Base-by-base conservation (phyloP, 768 basidiomycete genomes). In the Amanita muscaria region DNA sequence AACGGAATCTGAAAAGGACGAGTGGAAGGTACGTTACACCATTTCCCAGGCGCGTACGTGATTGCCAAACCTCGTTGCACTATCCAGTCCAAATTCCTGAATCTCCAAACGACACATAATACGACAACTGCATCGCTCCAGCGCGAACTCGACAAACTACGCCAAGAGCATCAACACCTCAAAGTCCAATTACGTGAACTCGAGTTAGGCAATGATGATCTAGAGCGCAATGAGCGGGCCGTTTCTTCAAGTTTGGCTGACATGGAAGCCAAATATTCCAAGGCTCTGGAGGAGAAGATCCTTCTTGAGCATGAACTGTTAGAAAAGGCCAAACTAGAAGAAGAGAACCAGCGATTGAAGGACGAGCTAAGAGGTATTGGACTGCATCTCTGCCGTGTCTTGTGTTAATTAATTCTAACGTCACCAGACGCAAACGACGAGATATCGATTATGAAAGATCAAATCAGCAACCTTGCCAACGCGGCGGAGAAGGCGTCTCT, bases 131-230 rank as follows among this genome's bases (percentile, higher is more conserved):
- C 85, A 2, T 90, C 90, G 42, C 76, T 99, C 51, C 94, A 98
- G 62, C 83, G 88, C 46, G 88, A 97, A 63, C 71, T 93, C 35
- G 91, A 94, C 55, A 78, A 76, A 45, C 70, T 88, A 29, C 76
- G 89, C 46, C 79, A 85, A 56, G 80, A 83, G 48, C 73, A 82
- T 50, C 83, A 84, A 57, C 69, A 70, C 40, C 62, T 76, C 49
- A 86, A 86, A 63, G 67, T 84, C 16, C 80, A 85, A 57, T 65
- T 91, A 14, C 77, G 88, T 16, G 89, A 97, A 61, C 70, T 96
- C 23, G 94, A 98, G 65, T 86, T 98, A 79, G 94, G 94, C 37
- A 97, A 96, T 56, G 96, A 99, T 56, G 93, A 98, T 65, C 71
- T 99, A 47, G 96, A 98, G 60, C 75, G 92, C 50, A 93, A 86